phyloP scores from a whole-genome alignment of 176 grass and related monocot genomes.

The Rhynchospora tenuis region DNA sequence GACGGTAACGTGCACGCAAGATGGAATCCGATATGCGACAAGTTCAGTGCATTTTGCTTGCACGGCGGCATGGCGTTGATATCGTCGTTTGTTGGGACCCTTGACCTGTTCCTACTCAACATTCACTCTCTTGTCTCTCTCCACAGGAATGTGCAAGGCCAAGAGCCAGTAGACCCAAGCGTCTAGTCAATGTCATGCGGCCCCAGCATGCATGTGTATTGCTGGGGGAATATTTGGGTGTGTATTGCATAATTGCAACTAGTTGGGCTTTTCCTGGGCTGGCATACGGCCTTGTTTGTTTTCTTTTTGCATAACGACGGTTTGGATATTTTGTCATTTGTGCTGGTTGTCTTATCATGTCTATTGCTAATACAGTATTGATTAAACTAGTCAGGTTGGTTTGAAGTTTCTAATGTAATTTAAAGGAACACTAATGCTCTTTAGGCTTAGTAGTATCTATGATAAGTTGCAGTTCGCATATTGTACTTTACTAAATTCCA shows the following conservation, averaged over 20 bases:
- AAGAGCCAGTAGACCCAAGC: constrained; percentile 26
- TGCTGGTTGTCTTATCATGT: background rate
- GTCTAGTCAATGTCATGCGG: constrained; percentile 3
- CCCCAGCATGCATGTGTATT: constrained; percentile 10
- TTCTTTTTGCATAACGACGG: background rate
- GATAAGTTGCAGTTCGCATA: background rate
- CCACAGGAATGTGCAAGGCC: constrained; percentile 10
- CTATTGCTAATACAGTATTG: background rate
- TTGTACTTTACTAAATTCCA: background rate
- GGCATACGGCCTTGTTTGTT: background rate
- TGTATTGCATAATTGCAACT: background rate
- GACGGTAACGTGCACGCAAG: constrained; percentile 69
- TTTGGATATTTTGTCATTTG: background rate
- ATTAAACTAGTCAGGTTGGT: background rate
- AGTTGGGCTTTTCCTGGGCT: constrained; percentile 4
- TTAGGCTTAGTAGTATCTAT: background rate
- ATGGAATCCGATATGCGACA: constrained; percentile 84
- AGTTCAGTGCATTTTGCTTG: constrained; percentile 62
- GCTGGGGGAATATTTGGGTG: background rate
- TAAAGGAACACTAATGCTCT: background rate
- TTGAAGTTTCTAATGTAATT: background rate
- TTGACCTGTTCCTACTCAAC: constrained; percentile 44
- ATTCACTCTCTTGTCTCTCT: constrained; percentile 27
- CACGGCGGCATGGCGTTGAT: constrained; percentile 46
- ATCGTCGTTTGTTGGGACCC: constrained; percentile 43